A percentile compares a stretch with the other conserved stretches of the same genome.
Evolutionary conservation across 2,329 filamentous ascomycete genomes (phyloP).

Genomic region (Penicillium sp.): DNA sequence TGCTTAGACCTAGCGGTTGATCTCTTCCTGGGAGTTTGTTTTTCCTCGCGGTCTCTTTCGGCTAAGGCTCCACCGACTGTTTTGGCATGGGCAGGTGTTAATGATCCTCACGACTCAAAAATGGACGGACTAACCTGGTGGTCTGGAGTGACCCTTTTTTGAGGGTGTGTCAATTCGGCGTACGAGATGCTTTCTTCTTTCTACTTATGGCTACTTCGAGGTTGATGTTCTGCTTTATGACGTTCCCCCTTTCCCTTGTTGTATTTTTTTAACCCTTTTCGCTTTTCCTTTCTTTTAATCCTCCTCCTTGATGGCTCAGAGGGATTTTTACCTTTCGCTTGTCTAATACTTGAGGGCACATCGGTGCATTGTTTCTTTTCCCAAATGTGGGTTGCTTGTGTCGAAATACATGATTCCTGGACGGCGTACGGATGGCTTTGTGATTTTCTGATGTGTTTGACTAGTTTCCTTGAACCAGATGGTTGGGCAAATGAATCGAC

Average conservation of each 20-base stretch:
- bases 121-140: constrained; percentile 32
- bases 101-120: constrained; percentile 39
- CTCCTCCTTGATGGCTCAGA: constrained; percentile 11
- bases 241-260: constrained; percentile 14
- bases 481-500: constrained; percentile 15
- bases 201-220: constrained; percentile 17
- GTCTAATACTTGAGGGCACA: constrained; percentile 24
- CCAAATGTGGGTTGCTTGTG: constrained; percentile 17
- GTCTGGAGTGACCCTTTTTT: constrained; percentile 26
- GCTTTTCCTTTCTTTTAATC: constrained; percentile 12
- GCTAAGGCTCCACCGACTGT: constrained; percentile 23
- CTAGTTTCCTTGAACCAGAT: constrained; percentile 17
- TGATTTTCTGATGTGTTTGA: constrained; percentile 13
- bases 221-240: constrained; percentile 22
- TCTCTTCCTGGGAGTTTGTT: constrained; percentile 14
- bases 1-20: constrained; percentile 17
- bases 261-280: constrained; percentile 17
- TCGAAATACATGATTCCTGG: constrained; percentile 23
- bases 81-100: constrained; percentile 40
- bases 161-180: constrained; percentile 30
- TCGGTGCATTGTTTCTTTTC: constrained; percentile 17
- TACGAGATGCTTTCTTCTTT: constrained; percentile 21
- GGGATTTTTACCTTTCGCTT: constrained; percentile 20
- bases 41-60: constrained; percentile 16
- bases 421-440: constrained; percentile 22